Percentiles rank a stretch among this genome's conserved stretches.
phyloP scores from a whole-genome alignment of 1,139 yeast genomes.

The Pichia sp. region DNA sequence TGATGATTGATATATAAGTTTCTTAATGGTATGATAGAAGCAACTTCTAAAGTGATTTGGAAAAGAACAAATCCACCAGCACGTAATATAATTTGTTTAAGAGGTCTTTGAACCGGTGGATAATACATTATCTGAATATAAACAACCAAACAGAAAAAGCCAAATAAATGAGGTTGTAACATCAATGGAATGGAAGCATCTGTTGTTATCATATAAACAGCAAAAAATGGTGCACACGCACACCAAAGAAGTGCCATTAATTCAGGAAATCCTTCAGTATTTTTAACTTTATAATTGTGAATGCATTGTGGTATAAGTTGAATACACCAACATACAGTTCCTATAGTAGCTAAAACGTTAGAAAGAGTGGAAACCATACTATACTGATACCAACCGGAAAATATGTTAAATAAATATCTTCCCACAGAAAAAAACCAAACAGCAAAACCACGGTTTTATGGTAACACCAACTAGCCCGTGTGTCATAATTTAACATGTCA shows the following conservation, averaged over 20 bases:
- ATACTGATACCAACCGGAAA: not conserved
- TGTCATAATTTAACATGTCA: not conserved
- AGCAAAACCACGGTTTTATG: not conserved
- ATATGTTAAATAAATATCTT: too few relatives aligned
- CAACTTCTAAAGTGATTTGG: conserved; percentile 59
- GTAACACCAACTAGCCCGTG: too few relatives aligned
- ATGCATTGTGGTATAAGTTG: conserved; percentile 83
- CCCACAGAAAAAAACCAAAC: not conserved
- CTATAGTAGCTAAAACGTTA: conserved; percentile 80
- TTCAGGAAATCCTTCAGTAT: conserved; percentile 82
- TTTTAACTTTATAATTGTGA: conserved; percentile 63
- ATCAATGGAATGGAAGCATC: conserved; percentile 70
- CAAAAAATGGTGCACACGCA: conserved; percentile 68
- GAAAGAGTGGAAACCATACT: conserved; percentile 38
- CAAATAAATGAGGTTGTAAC: conserved; percentile 82
- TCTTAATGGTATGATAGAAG: conserved; percentile 65
- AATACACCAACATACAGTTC: conserved; percentile 87
- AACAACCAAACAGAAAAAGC: conserved; percentile 59
- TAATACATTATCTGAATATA: conserved; percentile 75
- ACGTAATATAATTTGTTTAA: conserved; percentile 34
- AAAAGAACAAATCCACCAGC: conserved; percentile 37
- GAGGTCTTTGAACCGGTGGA: conserved; percentile 54
- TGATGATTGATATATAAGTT: conserved; percentile 46
- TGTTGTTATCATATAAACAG: conserved; percentile 69
- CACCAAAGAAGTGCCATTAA: conserved; percentile 83